Evolutionary conservation across 2,329 filamentous ascomycete species (phyloP).

Genomic region (Monosporascus sp.): DNA sequence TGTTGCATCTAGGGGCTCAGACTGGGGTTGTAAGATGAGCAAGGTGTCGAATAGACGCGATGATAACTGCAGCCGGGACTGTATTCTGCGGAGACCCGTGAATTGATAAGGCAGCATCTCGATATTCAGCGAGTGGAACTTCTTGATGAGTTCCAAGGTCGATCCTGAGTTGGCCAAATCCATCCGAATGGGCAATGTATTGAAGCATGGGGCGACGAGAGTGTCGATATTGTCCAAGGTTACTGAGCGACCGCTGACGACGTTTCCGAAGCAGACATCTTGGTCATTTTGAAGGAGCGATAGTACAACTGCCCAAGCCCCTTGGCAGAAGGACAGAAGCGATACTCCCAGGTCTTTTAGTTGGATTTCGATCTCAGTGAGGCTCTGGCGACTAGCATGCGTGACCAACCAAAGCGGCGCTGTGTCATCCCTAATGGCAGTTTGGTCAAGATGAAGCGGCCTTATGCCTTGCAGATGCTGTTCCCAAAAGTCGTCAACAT

Average conservation of each 20-base stretch:
- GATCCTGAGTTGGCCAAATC: constrained; percentile 41
- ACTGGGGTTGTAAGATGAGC: constrained; percentile 68
- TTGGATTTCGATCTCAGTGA: constrained; percentile 41
- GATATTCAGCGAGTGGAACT: constrained; percentile 57
- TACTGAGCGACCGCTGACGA: constrained; percentile 71
- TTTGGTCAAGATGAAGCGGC: constrained; percentile 12
- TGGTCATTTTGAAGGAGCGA: constrained; percentile 45
- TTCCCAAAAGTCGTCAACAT: constrained; percentile 62
- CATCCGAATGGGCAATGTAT: constrained; percentile 71
- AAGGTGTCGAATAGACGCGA: constrained; percentile 71
- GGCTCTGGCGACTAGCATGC: constrained; percentile 17
- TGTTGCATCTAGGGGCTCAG: constrained; percentile 47
- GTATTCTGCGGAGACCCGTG: constrained; percentile 67
- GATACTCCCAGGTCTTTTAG: constrained; percentile 52
- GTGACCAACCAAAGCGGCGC: constrained; percentile 6
- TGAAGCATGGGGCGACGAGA: constrained; percentile 87
- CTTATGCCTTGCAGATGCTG: constrained; percentile 47
- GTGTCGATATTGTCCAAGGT: constrained; percentile 60
- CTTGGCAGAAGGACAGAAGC: constrained; percentile 63
- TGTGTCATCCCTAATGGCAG: constrained; percentile 1
- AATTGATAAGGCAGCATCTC: constrained; percentile 65
- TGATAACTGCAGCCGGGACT: constrained; percentile 41
- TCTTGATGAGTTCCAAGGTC: constrained; percentile 53
- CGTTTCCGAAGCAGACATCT: constrained; percentile 83
- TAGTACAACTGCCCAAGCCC: constrained; percentile 66